Evolutionary conservation across 2,329 filamentous ascomycete species (phyloP).

Genomic region (Xylariaceae sp.): DNA sequence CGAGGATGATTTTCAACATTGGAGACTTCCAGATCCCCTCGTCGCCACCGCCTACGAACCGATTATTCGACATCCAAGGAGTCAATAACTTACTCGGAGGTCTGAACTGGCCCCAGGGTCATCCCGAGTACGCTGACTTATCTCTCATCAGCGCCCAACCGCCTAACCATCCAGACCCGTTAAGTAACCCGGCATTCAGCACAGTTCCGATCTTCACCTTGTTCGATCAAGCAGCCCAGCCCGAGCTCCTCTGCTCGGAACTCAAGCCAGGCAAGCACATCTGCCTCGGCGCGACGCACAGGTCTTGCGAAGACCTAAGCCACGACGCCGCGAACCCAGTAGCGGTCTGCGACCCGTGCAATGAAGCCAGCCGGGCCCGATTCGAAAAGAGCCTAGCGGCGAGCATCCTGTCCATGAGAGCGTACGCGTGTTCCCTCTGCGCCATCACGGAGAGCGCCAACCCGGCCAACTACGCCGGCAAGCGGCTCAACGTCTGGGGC

Average conservation of each 20-base stretch:
- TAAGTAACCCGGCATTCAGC: background rate
- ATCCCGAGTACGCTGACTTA: background rate
- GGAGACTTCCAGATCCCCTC: background rate
- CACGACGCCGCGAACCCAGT: background rate
- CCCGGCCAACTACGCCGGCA: constrained; percentile 3
- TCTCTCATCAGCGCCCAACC: background rate
- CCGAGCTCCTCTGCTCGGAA: background rate
- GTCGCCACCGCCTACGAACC: background rate
- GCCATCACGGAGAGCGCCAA: constrained; percentile 9
- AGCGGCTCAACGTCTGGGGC: constrained; percentile 31
- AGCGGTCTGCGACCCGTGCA: constrained; percentile 30
- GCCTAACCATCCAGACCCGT: background rate
- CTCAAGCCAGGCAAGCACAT: background rate
- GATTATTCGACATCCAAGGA: background rate
- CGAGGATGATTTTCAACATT: background rate
- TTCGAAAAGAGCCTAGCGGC: constrained; percentile 17
- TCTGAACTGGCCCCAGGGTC: background rate
- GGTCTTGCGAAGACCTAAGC: constrained; percentile 23
- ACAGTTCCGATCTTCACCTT: background rate
- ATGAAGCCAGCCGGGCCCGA: constrained; percentile 16
- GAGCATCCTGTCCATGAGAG: constrained; percentile 28
- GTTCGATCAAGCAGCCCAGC: background rate
- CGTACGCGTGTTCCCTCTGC: constrained; percentile 33
- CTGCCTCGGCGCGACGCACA: background rate
- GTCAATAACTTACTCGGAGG: background rate